Conservation (phyloP, 179 eudicot genomes). For the Kewa caespitosa region DNA sequence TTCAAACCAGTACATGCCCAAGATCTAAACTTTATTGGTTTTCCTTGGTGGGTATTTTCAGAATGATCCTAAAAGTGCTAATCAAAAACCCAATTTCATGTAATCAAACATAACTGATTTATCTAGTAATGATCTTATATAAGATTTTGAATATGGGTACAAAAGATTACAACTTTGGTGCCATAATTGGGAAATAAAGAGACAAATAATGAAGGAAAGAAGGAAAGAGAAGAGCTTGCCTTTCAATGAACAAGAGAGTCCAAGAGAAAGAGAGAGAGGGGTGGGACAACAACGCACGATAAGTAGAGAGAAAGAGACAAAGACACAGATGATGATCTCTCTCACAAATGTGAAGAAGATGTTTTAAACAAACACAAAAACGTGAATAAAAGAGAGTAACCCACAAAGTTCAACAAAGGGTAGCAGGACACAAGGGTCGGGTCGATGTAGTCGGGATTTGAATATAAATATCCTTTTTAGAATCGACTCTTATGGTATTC, state of each 20-base stretch:
- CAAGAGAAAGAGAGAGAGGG: slow-evolving; percentile 14
- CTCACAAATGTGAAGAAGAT: not conserved
- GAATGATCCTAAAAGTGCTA: not conserved
- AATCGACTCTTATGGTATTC: no score
- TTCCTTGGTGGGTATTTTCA: not conserved
- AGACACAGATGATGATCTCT: not conserved
- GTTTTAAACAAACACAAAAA: no score
- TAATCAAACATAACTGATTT: not conserved
- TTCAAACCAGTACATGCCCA: not conserved
- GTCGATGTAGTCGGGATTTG: no score
- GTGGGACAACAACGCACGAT: not conserved
- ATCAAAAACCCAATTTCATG: not conserved
- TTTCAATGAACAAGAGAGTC: slow-evolving; percentile 13
- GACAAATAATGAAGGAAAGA: not conserved
- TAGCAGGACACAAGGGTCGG: no score
- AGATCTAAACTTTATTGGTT: slow-evolving; percentile 14
- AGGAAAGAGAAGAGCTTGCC: slow-evolving; percentile 9
- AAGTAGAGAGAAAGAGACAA: not conserved
- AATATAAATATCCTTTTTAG: no score
- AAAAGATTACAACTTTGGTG: no score
- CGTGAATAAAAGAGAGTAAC: no score
- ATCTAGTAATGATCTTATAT: no score
- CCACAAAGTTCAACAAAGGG: no score
- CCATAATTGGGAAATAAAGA: not conserved
- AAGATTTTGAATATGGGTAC: no score